Evolutionary conservation across 164 flowering plant genomes (phyloP), one percentile per base, ranked within the genome.

Genomic region (Santalum album): DNA sequence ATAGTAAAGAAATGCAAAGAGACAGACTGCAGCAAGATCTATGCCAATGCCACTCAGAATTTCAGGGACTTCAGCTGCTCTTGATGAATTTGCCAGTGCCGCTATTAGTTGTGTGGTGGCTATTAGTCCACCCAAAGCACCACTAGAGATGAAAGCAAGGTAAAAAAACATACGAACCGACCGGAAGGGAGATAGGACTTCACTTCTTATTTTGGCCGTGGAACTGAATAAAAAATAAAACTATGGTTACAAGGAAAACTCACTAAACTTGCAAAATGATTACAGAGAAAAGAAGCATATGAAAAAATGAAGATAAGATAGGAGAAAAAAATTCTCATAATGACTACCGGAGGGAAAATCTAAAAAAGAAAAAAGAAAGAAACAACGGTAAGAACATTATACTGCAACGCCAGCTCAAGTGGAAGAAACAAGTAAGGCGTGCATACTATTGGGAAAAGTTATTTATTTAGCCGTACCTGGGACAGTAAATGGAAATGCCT

Each of bases 141-240:
- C 96, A 68, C 96, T 87, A 21, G 91, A 96, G 36, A 92, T 74
- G 68, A 92, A 92, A 39, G 99, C 95, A 35, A 89, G 73, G 58
- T 92, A 92, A 63, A 92, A 92, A 79, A 92, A 92, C 95, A 89
- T 89, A 51, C 99, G 74, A 18, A 92, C 78, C 10, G 99, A 65
- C 3, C 99, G 89, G 49, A 89, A 92, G 6, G 99, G 99, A 63
- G 99, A 54, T 18, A 92, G 84, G 32, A 92, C 99, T 76, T 92
- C 99, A 62, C 95, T 82, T 39, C 99, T 51, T 54, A 92, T 87
- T 78, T 72, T 85, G 65, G 96, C 90, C 44, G 78, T 55, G 55
- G 99, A 89, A 65, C 96, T 92, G 82, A 61, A 78, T 12, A 38
- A 29, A 65, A 34, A 42, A 64, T 29, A 70, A 69, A 20, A 58